Evolutionary conservation across 2,329 filamentous ascomycete species (phyloP).

Genomic region (Hypoxylon sp.): DNA sequence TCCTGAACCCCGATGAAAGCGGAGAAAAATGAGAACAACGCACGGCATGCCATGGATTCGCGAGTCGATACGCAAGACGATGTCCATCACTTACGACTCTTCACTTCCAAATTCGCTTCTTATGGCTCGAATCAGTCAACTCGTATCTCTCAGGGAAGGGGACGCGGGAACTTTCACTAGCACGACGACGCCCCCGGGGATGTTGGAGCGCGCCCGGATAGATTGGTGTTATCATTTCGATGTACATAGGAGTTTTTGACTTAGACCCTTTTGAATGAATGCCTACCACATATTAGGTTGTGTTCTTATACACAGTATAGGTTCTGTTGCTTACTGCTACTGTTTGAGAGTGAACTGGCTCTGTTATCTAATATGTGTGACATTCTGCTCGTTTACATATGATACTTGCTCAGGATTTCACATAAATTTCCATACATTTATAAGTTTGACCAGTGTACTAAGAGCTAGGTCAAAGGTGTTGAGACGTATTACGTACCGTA

Average conservation of each 20-base stretch:
- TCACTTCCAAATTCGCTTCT: constrained; percentile 13
- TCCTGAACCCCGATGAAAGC: background rate
- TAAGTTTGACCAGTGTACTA: no score
- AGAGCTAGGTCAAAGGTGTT: no score
- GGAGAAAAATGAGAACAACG: constrained; percentile 7
- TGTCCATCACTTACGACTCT: constrained; percentile 9
- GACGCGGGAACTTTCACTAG: background rate
- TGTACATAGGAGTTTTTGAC: constrained; percentile 25
- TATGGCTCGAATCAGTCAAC: constrained; percentile 12
- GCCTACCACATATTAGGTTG: constrained; percentile 11
- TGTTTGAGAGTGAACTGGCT: background rate
- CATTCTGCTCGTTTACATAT: background rate
- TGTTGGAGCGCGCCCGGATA: background rate
- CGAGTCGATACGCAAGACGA: constrained; percentile 18
- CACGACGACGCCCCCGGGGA: constrained; percentile 2
- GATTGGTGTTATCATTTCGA: constrained; percentile 17
- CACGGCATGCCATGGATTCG: constrained; percentile 7
- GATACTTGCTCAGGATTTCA: background rate
- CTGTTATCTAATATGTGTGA: background rate
- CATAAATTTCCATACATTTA: no score
- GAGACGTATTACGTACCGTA: no score
- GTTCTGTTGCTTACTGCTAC: background rate
- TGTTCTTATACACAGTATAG: background rate
- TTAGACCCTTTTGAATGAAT: constrained; percentile 14
- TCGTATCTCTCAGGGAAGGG: constrained; percentile 20